Conservation (phyloP, 257 asterid genomes). For the Solanum etuberosum region DNA sequence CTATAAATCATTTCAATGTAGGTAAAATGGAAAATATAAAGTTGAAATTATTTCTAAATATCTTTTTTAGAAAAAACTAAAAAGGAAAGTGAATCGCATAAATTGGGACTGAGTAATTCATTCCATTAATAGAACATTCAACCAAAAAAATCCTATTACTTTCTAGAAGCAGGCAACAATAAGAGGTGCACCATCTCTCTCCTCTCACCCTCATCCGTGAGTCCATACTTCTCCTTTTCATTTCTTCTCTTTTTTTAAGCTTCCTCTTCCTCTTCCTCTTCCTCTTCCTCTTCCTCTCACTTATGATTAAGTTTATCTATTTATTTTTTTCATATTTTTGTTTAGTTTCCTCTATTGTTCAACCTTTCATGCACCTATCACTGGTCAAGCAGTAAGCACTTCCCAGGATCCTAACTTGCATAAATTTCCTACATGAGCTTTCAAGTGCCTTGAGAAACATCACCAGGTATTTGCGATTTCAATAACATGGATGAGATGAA, state of each 20-base stretch:
- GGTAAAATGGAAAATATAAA: not conserved
- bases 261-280: not conserved
- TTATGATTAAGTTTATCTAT: not conserved
- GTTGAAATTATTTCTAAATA: not conserved
- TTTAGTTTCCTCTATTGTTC: not conserved
- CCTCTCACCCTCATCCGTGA: not conserved
- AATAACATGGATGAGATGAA: not conserved
- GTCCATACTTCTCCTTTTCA: not conserved
- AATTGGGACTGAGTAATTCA: not conserved
- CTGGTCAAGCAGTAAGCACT: not conserved
- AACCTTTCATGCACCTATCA: not conserved
- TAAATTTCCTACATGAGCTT: not conserved
- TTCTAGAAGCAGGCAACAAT: not conserved
- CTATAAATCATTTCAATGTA: not conserved
- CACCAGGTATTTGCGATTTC: not conserved
- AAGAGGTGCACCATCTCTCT: not conserved
- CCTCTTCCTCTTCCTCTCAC: not conserved
- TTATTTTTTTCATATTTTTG: not conserved
- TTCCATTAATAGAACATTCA: not conserved
- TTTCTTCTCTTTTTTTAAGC: not conserved
- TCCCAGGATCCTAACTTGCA: not conserved
- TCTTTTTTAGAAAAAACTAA: not conserved
- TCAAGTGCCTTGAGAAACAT: not conserved
- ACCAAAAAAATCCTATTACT: not conserved
- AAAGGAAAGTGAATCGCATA: not conserved